Evolutionary conservation across 768 basidiomycete genomes (phyloP).

Genomic region (Porphyrellus cyaneotinctus): DNA sequence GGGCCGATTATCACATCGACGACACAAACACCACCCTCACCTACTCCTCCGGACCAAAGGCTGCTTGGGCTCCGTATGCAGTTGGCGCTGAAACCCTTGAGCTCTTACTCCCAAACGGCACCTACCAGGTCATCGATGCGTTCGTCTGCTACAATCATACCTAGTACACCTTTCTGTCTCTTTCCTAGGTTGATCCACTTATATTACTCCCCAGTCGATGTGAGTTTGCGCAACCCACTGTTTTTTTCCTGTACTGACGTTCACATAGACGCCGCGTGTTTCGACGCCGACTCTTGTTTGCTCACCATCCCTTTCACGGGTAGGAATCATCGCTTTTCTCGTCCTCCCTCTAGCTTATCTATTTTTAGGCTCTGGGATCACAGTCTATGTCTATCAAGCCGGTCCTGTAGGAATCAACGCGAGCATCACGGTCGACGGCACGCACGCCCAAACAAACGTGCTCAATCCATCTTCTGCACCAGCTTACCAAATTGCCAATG

Average conservation of each 20-base stretch:
- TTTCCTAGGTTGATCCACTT: neutral
- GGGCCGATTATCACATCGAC: conserved; percentile 23
- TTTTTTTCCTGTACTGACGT: neutral
- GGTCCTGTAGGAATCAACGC: conserved; percentile 25
- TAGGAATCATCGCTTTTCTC: neutral
- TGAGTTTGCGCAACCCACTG: neutral
- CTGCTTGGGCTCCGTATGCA: conserved; percentile 22
- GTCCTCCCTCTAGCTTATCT: neutral
- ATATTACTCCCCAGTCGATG: conserved; percentile 16
- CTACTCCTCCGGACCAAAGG: conserved; percentile 22
- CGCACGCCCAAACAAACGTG: conserved; percentile 11
- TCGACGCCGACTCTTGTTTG: conserved; percentile 12
- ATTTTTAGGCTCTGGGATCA: conserved; percentile 20
- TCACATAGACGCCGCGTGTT: conserved; percentile 20
- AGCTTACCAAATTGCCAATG: conserved; percentile 18
- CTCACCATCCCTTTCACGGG: conserved; percentile 24
- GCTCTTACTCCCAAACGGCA: conserved; percentile 18
- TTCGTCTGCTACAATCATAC: conserved; percentile 25
- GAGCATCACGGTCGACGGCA: conserved; percentile 16
- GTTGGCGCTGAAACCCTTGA: conserved; percentile 8
- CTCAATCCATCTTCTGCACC: conserved; percentile 18
- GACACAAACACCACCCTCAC: conserved; percentile 22
- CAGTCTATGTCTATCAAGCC: conserved; percentile 22
- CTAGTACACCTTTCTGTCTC: conserved; percentile 12
- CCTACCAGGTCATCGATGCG: conserved; percentile 18